Percentiles rank a stretch among this genome's conserved stretches.
Conservation (phyloP, 129 eudicot species). For the Ambrosia trifida region DNA sequence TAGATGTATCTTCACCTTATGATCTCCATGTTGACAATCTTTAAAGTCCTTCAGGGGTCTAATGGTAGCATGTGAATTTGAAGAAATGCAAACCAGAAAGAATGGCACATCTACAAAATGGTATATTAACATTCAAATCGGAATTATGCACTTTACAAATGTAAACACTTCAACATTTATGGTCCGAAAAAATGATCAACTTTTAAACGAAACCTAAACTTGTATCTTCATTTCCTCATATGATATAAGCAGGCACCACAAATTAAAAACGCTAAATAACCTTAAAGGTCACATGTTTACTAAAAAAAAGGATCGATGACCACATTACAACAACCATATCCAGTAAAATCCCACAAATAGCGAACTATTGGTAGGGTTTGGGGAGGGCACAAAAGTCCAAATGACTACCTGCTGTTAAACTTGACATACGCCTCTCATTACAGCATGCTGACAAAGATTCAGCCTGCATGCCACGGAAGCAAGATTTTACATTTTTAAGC, state of each 20-base stretch:
- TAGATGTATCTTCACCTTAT: slow-evolving; percentile 45
- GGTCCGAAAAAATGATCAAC: slow-evolving; percentile 9
- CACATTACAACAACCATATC: no score
- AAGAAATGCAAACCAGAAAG: slow-evolving; percentile 66
- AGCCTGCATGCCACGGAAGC: no score
- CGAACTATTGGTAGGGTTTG: no score
- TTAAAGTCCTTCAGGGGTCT: slow-evolving; percentile 74
- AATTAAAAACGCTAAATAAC: slow-evolving; percentile 6
- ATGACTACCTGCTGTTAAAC: slow-evolving; percentile 70
- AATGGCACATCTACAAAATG: slow-evolving; percentile 71
- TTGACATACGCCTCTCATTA: slow-evolving; percentile 81
- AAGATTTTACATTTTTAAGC: no score
- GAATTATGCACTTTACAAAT: neutral
- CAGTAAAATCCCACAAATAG: no score
- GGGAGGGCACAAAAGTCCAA: no score
- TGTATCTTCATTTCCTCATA: neutral
- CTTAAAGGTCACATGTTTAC: neutral
- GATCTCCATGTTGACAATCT: no score
- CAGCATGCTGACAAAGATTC: slow-evolving; percentile 69
- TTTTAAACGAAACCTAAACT: neutral
- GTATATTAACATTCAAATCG: slow-evolving; percentile 1
- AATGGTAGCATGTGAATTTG: slow-evolving; percentile 57
- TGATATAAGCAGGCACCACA: neutral
- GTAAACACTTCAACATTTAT: slow-evolving; percentile 5
- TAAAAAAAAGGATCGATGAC: no score